phyloP scores from a whole-genome alignment of 768 basidiomycete species.

The Suillus lakei region DNA sequence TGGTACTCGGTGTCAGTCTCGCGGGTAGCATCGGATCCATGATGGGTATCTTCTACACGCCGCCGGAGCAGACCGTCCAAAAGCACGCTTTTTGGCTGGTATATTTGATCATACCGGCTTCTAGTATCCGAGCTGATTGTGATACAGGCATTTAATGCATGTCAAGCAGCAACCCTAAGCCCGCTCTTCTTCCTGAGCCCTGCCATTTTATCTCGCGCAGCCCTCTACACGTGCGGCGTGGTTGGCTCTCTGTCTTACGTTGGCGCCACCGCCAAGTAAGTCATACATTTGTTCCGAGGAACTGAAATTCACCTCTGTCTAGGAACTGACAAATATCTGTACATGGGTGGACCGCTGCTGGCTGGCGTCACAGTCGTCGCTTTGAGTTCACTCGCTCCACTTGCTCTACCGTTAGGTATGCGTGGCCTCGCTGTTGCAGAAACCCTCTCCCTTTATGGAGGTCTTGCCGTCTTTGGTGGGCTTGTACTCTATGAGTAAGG shows the following conservation, averaged over 20 bases:
- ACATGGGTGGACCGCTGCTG: constrained; percentile 86
- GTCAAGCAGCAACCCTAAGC: constrained; percentile 84
- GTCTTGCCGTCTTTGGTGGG: constrained; percentile 85
- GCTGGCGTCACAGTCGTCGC: constrained; percentile 91
- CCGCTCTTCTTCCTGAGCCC: constrained; percentile 91
- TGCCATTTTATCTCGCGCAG: constrained; percentile 84
- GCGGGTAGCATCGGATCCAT: constrained; percentile 83
- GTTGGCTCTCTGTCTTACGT: constrained; percentile 88
- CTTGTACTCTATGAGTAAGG: constrained; percentile 89
- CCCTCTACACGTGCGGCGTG: constrained; percentile 84
- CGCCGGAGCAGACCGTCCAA: constrained; percentile 74
- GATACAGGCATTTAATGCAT: constrained; percentile 77
- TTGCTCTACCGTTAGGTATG: constrained; percentile 85
- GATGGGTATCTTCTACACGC: constrained; percentile 80
- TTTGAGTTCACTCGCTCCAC: constrained; percentile 83
- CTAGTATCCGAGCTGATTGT: constrained; percentile 10
- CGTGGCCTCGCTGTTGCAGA: constrained; percentile 79
- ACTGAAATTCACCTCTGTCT: constrained; percentile 2
- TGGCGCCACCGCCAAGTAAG: constrained; percentile 83
- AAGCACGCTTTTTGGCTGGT: constrained; percentile 86
- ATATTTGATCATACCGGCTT: constrained; percentile 27
- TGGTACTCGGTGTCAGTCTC: constrained; percentile 81
- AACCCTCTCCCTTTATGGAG: constrained; percentile 83
- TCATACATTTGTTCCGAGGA: not conserved
- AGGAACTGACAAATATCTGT: constrained; percentile 83